These are phyloP conservation scores for Phytopythium oedochilum DNA, from an alignment of 352 stramenopile genomes.

Conservation along the genomic window DNA sequence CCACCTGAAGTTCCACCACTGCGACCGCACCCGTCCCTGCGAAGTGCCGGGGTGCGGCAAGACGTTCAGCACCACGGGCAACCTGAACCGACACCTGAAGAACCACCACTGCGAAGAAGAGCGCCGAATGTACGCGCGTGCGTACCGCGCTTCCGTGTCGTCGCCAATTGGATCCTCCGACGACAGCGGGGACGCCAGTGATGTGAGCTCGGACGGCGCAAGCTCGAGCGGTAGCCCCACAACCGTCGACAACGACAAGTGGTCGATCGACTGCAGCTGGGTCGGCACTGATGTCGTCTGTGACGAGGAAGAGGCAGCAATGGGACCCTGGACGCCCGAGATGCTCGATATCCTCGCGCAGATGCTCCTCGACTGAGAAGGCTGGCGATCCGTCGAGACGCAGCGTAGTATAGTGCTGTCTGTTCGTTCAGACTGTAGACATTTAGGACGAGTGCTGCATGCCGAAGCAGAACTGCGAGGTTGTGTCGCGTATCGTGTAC, in stretches of 20 bases:
- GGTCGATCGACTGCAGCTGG: slow-evolving; percentile 2
- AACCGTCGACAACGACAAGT: slow-evolving; percentile 9
- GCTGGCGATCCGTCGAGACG: not conserved
- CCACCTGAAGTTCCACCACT: slow-evolving; percentile 41
- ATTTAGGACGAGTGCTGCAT: no score
- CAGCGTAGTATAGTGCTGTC: not conserved
- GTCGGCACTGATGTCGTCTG: slow-evolving; percentile 8
- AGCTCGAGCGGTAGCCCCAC: slow-evolving; percentile 8
- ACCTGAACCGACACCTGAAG: slow-evolving; percentile 47
- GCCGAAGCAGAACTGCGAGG: no score
- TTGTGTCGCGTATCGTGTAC: no score
- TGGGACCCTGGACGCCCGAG: slow-evolving; percentile 25
- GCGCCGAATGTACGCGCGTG: slow-evolving; percentile 8
- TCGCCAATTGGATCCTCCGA: not conserved
- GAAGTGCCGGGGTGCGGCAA: slow-evolving; percentile 31
- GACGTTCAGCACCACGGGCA: slow-evolving; percentile 56
- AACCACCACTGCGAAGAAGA: slow-evolving; percentile 17
- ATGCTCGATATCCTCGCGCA: slow-evolving; percentile 28
- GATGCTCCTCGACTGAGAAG: slow-evolving; percentile 24
- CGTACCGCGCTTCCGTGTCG: not conserved
- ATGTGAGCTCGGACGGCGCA: slow-evolving; percentile 5
- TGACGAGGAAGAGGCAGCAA: not conserved
- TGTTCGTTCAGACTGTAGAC: no score
- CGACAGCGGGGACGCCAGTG: not conserved
- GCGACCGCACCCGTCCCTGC: slow-evolving; percentile 18